A percentile compares a stretch with the other conserved stretches of the same genome.
Evolutionary conservation across 2,329 filamentous ascomycete genomes (phyloP).

Genomic region (Cryphonectria carpinicola): DNA sequence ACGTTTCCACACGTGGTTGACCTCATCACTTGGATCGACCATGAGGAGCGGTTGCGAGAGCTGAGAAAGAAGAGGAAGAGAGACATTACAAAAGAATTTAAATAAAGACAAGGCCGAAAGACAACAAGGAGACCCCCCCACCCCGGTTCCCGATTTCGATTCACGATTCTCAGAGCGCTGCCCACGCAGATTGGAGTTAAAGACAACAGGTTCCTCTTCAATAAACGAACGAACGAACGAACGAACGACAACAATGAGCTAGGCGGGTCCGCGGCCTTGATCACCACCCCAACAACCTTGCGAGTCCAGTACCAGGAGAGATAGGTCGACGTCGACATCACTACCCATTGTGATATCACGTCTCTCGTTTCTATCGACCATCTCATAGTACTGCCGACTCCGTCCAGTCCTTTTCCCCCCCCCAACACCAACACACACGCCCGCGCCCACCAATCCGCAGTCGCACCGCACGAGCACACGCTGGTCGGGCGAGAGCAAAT

Average conservation of each 20-base stretch:
- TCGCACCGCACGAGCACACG: slow-evolving; percentile 13
- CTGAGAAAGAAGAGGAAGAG: slow-evolving; percentile 16
- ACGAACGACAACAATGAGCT: not conserved
- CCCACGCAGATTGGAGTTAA: not conserved
- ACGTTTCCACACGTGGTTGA: slow-evolving; percentile 28
- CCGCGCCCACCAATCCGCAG: not conserved
- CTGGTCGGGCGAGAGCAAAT: slow-evolving; percentile 27
- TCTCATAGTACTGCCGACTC: slow-evolving; percentile 5
- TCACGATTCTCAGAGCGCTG: not conserved
- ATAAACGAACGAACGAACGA: not conserved
- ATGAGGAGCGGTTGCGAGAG: slow-evolving; percentile 26
- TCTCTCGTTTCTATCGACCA: slow-evolving; percentile 6
- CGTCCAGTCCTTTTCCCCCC: slow-evolving; percentile 20
- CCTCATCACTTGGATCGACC: slow-evolving; percentile 28
- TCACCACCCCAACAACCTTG: slow-evolving; percentile 21
- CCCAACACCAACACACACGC: not conserved
- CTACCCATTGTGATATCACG: not conserved
- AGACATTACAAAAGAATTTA: not conserved
- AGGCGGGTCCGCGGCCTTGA: slow-evolving; percentile 25
- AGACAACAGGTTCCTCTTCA: not conserved
- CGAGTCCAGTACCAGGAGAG: slow-evolving; percentile 16
- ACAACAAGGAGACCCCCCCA: not conserved
- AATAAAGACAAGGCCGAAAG: not conserved
- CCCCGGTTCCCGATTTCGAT: not conserved
- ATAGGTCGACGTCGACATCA: slow-evolving; percentile 12